Evolutionary conservation across 2,329 filamentous ascomycete genomes (phyloP), one percentile per base, ranked within the genome.

Genomic region (Stylonectria norvegica): DNA sequence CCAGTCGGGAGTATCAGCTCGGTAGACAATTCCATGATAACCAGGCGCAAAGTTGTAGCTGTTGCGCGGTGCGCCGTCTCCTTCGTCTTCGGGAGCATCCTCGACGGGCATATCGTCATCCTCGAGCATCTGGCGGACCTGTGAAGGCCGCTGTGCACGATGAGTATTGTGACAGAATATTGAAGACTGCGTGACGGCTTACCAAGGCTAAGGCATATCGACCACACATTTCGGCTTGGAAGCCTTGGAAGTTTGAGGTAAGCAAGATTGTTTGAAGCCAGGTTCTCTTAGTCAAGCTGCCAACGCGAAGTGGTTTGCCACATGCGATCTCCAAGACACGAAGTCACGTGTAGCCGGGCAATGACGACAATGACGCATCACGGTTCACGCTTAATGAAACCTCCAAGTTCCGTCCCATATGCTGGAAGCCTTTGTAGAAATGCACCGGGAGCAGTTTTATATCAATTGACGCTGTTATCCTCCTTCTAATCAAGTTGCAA

Each of bases 31-130:
- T 22, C 93, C 91, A 57, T 85, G 76, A 47, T 89, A 86, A 0
- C 90, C 86, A 0, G 93, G 93, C 0, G 91, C 89, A 60, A 98
- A 94, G 62, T 97, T 97, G 69, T 94, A 95, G 23, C 79, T 89
- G 58, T 88, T 85, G 25, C 86, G 78, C 1, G 79, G 78, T 1
- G 70, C 66, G 2, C 56, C 61, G 12, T 84, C 75, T 40, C 62
- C 77, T 14, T 87, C 79, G 52, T 95, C 87, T 4, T 78, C 76
- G 0, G 87, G 86, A 1, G 78, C 80, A 41, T 89, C 79, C 42
- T 83, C 74, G 3, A 88, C 80, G 3, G 75, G 76, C 79, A 95
- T 86, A 46, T 83, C 73, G 53, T 89, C 77, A 23, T 89, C 75
- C 55, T 86, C 76, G 5, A 96, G 71, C 61, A 85, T 81, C 40